Evolutionary conservation across 805 yeast species (phyloP), one percentile per base, ranked within the genome.

Genomic region (Scheffersomyces stipitis): DNA sequence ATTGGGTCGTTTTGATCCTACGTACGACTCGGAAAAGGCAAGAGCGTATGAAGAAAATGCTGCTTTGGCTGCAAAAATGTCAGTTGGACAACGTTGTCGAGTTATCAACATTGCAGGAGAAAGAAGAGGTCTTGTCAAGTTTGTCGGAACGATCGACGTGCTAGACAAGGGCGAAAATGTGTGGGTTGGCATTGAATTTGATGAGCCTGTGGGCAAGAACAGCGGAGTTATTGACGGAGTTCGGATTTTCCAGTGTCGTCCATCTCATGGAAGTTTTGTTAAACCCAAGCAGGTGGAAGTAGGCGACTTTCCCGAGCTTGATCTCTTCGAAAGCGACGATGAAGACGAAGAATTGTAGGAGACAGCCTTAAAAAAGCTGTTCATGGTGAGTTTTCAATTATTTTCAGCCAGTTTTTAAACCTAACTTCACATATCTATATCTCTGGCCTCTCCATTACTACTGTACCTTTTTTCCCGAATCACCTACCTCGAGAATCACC

Each of bases 111-210:
- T 65, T 22, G 64, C 59, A 31, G 72, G 73, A 15, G 76, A 72
- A 46, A 69, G 96, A 46, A 55, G 84, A 26, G 98, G 97, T 3
- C 62, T 69, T n/a, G 73, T 91, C 18, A 65, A 71, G 39, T 91
- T 63, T 51, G 64, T 89, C 10, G 98, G 98, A 2, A 62, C 60
- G 27, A 78, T 91, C 1, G 69, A 77, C 0, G 79, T 73, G 27
- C 75, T 89, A 33, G 81, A 78, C 32, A 44, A 46, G 17, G 73
- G 69, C 2, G 74, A 66, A 24, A 47, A 49, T 14, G 46, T 61
- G 1, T 91, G 97, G 96, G 74, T 86, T 20, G 98, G 97, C 0
- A 75, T 91, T 3, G 86, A 82, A 48, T 80, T 89, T 37, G 93
- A 86, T 48, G 88, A 85, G 47, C 91, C 97, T 0, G 74, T 76